Conservation (phyloP, 176 grass and related monocot genomes). For the Eragrostis curvula region DNA sequence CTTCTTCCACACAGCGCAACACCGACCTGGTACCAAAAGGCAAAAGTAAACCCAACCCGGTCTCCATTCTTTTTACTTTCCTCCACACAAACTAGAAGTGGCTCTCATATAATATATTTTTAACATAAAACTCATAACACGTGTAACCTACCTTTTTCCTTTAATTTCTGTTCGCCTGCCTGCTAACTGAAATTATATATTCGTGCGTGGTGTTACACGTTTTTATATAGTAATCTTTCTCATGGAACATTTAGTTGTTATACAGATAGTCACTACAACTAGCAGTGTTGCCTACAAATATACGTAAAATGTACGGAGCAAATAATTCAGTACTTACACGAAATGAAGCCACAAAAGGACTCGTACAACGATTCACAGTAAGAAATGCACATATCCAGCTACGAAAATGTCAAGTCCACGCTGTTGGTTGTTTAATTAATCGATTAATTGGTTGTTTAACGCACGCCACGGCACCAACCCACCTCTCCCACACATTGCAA, state of each 20-base stretch:
- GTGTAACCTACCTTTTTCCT: no score
- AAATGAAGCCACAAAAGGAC: no score
- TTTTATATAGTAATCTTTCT: no score
- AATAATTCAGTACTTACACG: no score
- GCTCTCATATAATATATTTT: not conserved
- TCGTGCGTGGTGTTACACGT: no score
- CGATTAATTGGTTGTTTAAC: not conserved
- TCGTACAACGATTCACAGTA: not conserved
- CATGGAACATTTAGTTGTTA: no score
- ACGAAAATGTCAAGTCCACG: not conserved
- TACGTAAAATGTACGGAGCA: no score
- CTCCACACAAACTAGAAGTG: not conserved
- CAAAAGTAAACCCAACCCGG: not conserved
- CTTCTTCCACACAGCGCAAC: not conserved
- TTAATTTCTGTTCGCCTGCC: no score
- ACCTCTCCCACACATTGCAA: not conserved
- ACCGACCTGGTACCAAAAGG: constrained; percentile 24
- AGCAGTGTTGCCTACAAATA: no score
- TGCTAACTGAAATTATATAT: no score
- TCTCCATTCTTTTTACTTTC: not conserved
- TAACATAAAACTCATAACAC: not conserved
- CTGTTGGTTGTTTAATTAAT: not conserved
- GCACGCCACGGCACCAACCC: constrained; percentile 29
- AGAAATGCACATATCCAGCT: not conserved
- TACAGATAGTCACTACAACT: no score